Percentiles rank a stretch among this genome's conserved stretches.
These are phyloP conservation scores for Hydrangea macrophylla DNA, from an alignment of 148 eudicot genomes.

Conservation along the genomic window DNA sequence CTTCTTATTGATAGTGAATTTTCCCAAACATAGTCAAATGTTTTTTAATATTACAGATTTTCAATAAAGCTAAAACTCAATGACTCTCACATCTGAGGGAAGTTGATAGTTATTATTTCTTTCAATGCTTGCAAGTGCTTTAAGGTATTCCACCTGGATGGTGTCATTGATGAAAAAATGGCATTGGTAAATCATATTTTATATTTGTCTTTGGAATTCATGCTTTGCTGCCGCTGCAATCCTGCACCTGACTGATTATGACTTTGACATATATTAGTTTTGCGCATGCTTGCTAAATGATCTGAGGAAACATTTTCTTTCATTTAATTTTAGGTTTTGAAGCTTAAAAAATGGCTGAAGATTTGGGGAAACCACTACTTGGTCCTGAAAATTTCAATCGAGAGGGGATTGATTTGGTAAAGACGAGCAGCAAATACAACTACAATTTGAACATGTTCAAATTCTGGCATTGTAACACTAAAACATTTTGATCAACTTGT, in stretches of 20 bases:
- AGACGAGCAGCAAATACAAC: constrained; percentile 4
- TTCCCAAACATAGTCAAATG: not conserved
- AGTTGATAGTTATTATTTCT: not conserved
- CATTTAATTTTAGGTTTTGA: constrained; percentile 16
- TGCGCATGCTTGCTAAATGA: not conserved
- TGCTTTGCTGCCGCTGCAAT: not conserved
- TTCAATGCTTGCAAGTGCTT: not conserved
- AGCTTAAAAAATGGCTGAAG: constrained; percentile 48
- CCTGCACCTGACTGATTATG: not conserved
- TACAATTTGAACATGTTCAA: not conserved
- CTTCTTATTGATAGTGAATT: not conserved
- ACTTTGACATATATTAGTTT: not conserved
- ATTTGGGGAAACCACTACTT: constrained; percentile 49
- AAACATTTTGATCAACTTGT: constrained; percentile 9
- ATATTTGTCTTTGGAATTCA: not conserved
- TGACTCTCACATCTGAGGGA: not conserved
- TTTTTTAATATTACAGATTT: not conserved
- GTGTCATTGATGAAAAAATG: not conserved
- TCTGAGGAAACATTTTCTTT: not conserved
- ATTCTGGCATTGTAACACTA: not conserved
- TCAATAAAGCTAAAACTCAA: not conserved
- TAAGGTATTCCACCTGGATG: no score
- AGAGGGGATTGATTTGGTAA: constrained; percentile 72
- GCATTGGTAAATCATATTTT: not conserved
- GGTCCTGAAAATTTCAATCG: constrained; percentile 52